Evolutionary conservation across 208 protist species (phyloP).

Genomic region (Blastocrithidia nonstop): DNA sequence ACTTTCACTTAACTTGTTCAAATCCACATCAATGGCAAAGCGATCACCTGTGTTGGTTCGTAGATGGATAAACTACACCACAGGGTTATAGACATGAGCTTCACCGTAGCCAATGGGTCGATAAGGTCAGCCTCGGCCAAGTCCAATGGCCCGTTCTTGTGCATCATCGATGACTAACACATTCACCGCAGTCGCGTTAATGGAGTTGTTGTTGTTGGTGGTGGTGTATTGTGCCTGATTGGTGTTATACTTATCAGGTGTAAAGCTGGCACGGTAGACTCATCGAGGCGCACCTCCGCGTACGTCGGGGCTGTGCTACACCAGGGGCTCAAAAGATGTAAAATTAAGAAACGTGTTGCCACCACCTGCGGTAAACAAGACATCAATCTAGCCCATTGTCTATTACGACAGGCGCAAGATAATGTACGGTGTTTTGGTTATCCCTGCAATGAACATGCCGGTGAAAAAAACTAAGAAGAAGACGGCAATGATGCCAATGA

Average conservation of each 20-base stretch:
- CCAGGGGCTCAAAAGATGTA: conserved; percentile 12
- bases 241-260: too few relatives aligned
- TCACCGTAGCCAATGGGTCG: conserved; percentile 66
- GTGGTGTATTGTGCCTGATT: too few relatives aligned
- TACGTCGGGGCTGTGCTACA: conserved; percentile 10
- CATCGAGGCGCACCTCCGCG: conserved; percentile 37
- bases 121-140: conserved; percentile 80
- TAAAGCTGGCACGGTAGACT: conserved; percentile 18
- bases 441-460: conserved; percentile 20
- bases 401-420: conserved; percentile 56
- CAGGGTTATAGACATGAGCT: conserved; percentile 48
- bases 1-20: neutral
- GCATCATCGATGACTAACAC: conserved; percentile 61
- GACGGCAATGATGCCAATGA: conserved; percentile 41
- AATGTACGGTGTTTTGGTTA: conserved; percentile 54
- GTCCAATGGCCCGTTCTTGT: conserved; percentile 32
- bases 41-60: conserved; percentile 39
- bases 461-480: conserved; percentile 57
- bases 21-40: conserved; percentile 22
- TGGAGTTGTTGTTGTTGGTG: neutral
- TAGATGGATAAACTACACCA: conserved; percentile 48
- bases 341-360: conserved; percentile 28
- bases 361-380: conserved; percentile 19
- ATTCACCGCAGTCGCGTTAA: conserved; percentile 9
- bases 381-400: conserved; percentile 50